These are phyloP conservation scores for Diphasiastrum complanatum DNA, from an alignment of 83 land plant species.

Conservation along the genomic window DNA sequence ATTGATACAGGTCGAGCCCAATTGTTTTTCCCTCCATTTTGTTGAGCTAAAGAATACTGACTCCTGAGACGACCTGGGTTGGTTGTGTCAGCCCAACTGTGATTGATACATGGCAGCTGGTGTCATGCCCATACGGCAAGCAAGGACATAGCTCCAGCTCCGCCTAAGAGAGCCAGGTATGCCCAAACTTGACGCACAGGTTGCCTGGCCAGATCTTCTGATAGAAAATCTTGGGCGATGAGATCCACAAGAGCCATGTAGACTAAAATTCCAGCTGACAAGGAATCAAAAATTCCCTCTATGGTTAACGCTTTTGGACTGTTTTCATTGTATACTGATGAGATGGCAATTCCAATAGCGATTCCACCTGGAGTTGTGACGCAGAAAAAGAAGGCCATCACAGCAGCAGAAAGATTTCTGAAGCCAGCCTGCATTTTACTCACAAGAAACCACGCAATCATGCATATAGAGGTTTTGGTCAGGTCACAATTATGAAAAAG, in stretches of 20 bases:
- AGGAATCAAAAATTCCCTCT: background rate
- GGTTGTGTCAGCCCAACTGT: no score
- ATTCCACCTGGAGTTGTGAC: slow-evolving; percentile 4
- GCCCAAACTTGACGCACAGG: background rate
- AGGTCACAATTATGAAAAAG: background rate
- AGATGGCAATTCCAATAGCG: background rate
- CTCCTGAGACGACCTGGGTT: no score
- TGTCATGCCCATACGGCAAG: slow-evolving; percentile 2
- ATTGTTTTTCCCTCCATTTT: no score
- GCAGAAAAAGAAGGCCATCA: slow-evolving; percentile 1
- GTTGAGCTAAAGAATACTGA: no score
- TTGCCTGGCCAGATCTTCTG: background rate
- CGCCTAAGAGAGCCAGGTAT: background rate
- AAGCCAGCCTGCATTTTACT: slow-evolving; percentile 1
- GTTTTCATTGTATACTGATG: slow-evolving; percentile 1
- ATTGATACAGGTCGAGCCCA: no score
- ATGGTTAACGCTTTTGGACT: slow-evolving; percentile 1
- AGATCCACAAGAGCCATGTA: no score
- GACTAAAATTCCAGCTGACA: slow-evolving; percentile 1
- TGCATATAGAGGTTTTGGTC: no score
- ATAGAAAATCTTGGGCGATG: background rate
- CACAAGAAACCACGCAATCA: no score
- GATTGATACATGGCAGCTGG: no score
- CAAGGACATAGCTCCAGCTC: background rate
- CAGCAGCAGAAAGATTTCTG: background rate